Evolutionary conservation across 1,284 basidiomycete species (phyloP).

Genomic region (Laetiporus sulphureus): DNA sequence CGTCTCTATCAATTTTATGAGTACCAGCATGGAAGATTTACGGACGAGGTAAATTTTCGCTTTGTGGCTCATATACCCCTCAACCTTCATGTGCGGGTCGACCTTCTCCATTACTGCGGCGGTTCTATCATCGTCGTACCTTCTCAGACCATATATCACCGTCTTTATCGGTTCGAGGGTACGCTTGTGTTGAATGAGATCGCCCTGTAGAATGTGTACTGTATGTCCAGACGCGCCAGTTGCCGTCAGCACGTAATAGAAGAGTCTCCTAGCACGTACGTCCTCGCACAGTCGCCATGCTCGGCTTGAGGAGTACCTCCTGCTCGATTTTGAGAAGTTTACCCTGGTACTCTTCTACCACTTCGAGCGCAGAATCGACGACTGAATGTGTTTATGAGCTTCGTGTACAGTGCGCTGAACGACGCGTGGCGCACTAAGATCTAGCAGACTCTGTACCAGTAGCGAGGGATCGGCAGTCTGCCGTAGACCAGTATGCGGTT

Average conservation of each 20-base stretch:
- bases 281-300: constrained; percentile 49
- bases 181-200: constrained; percentile 61
- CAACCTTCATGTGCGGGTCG: constrained; percentile 33
- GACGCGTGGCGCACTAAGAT: constrained; percentile 43
- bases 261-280: constrained; percentile 35
- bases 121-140: constrained; percentile 60
- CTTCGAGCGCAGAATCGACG: constrained; percentile 60
- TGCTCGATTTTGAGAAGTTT: constrained; percentile 57
- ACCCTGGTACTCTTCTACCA: constrained; percentile 58
- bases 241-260: too few relatives aligned
- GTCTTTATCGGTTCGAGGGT: constrained; percentile 64
- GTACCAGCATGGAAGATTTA: constrained; percentile 7
- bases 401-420: too few relatives aligned
- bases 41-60: constrained; percentile 59
- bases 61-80: constrained; percentile 64
- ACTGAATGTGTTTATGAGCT: constrained; percentile 28
- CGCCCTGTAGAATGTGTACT: constrained; percentile 72
- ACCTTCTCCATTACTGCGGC: constrained; percentile 38
- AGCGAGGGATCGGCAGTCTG: constrained; percentile 55
- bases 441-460: constrained; percentile 54
- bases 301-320: constrained; percentile 49
- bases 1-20: not conserved
- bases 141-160: constrained; percentile 55
- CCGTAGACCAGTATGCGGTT: constrained; percentile 52
- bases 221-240: too few relatives aligned